Evolutionary conservation across 1,284 basidiomycete species (phyloP).

Genomic region (Apiotrichum montevideense): DNA sequence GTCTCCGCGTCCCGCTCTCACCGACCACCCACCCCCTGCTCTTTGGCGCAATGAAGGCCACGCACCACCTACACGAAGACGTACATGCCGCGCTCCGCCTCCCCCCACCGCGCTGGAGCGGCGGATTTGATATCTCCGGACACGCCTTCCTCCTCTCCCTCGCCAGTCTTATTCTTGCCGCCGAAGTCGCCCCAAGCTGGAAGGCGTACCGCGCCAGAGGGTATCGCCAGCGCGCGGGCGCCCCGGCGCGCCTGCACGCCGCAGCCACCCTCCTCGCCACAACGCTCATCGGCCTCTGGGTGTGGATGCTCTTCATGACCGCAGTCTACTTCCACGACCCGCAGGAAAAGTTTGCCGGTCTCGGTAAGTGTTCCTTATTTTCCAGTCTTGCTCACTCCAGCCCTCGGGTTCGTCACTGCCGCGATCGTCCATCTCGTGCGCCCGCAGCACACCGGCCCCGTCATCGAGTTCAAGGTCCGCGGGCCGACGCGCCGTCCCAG

Average conservation of each 20-base stretch:
- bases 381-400: conserved; percentile 6
- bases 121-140: conserved; percentile 87
- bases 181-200: conserved; percentile 58
- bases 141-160: conserved; percentile 89
- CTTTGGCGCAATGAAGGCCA: conserved; percentile 49
- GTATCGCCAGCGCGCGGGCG: background rate
- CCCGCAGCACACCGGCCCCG: conserved; percentile 15
- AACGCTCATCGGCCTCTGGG: conserved; percentile 59
- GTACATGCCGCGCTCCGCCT: conserved; percentile 8
- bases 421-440: conserved; percentile 19
- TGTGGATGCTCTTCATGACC: conserved; percentile 72
- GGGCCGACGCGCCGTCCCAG: conserved; percentile 9
- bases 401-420: conserved; percentile 21
- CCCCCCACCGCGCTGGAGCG: conserved; percentile 53
- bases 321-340: conserved; percentile 87
- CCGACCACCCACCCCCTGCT: conserved; percentile 60
- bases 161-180: conserved; percentile 68
- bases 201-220: background rate
- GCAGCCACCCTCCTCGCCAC: conserved; percentile 19
- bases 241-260: conserved; percentile 7
- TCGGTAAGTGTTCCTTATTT: conserved; percentile 53
- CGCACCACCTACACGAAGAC: conserved; percentile 4
- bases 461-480: conserved; percentile 19
- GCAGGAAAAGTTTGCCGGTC: conserved; percentile 77
- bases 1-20: conserved; percentile 55